Evolutionary conservation across 1,284 basidiomycete species (phyloP).

Genomic region (Grifola frondosa): DNA sequence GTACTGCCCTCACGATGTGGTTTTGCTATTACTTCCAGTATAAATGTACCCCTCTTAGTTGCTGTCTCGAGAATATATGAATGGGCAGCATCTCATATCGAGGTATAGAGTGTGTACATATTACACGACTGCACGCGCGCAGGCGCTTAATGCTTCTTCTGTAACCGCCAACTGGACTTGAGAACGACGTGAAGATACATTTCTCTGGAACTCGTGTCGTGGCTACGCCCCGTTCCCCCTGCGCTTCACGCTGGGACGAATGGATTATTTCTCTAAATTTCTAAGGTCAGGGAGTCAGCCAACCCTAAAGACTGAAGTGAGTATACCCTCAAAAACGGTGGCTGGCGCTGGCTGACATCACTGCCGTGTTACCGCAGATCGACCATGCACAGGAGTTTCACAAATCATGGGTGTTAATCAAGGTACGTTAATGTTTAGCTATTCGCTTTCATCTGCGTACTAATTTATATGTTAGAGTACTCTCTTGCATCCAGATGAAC

Average conservation of each 20-base stretch:
- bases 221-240: background rate
- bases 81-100: background rate
- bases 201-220: too few relatives aligned
- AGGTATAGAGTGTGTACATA: constrained; percentile 1
- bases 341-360: constrained; percentile 1
- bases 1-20: too few relatives aligned
- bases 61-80: background rate
- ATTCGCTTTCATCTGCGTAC: background rate
- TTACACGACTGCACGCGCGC: constrained; percentile 1
- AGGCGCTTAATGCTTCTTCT: background rate
- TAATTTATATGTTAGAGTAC: constrained; percentile 51
- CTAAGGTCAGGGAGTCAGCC: constrained; percentile 53
- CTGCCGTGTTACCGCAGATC: constrained; percentile 14
- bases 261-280: constrained; percentile 87
- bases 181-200: background rate
- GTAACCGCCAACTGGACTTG: background rate
- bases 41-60: too few relatives aligned
- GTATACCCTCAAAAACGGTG: constrained; percentile 1
- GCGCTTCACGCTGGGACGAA: too few relatives aligned
- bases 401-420: constrained; percentile 69
- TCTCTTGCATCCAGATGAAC: constrained; percentile 76
- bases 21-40: too few relatives aligned
- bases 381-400: constrained; percentile 71
- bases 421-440: constrained; percentile 43
- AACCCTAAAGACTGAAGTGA: constrained; percentile 45